These are phyloP conservation scores for Tolypocladium album DNA, from an alignment of 2,329 filamentous ascomycete species.

Conservation along the genomic window DNA sequence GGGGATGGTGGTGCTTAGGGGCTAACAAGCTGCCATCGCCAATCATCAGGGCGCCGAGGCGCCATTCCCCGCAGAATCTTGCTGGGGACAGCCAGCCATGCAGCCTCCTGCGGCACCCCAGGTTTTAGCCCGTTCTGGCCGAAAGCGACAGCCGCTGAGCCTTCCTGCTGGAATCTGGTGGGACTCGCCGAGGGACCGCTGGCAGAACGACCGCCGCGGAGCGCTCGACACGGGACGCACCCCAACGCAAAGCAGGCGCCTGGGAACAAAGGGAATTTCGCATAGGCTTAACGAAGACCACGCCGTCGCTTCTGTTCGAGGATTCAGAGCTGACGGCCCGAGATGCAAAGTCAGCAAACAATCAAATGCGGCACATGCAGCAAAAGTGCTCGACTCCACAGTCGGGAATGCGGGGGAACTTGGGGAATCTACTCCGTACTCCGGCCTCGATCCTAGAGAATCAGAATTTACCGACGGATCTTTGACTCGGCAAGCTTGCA, in stretches of 20 bases:
- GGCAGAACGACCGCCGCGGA: background rate
- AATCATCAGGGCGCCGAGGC: background rate
- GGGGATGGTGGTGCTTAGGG: background rate
- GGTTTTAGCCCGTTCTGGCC: background rate
- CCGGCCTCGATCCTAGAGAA: too few species aligned
- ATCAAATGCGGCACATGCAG: background rate
- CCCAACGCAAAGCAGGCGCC: background rate
- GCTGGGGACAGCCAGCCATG: background rate
- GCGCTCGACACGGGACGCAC: background rate
- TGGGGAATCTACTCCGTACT: background rate
- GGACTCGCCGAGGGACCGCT: background rate
- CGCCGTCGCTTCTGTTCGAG: background rate
- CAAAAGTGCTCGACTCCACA: background rate
- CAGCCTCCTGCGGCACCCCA: background rate
- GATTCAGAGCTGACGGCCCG: background rate
- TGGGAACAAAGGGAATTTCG: background rate
- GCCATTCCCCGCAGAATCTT: background rate
- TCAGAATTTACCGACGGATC: background rate
- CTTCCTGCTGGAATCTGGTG: background rate
- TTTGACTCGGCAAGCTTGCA: background rate
- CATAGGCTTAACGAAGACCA: background rate
- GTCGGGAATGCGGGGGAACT: background rate
- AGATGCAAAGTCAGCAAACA: background rate
- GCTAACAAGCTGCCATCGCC: background rate
- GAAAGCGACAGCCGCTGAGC: background rate